Conservation (phyloP, 352 stramenopile genomes). For the Thalassiosira delicatula region DNA sequence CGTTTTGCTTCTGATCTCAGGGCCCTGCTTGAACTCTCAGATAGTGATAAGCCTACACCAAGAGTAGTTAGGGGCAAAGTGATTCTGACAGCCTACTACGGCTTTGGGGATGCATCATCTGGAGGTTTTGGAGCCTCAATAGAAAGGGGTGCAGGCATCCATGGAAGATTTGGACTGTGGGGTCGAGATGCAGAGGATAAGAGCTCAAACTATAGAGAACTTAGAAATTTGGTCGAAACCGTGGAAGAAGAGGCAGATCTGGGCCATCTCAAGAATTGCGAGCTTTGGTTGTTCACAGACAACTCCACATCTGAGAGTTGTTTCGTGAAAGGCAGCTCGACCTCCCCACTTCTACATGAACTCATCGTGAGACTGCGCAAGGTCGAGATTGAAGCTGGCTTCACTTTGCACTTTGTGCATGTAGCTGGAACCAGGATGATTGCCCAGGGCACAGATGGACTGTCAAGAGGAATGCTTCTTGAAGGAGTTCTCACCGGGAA, state of each 20-base stretch:
- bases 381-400: conserved; percentile 38
- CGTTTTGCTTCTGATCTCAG: conserved; percentile 43
- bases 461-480: conserved; percentile 42
- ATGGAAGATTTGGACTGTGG: conserved; percentile 29
- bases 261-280: conserved; percentile 28
- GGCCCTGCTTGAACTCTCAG: conserved; percentile 26
- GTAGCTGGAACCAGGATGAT: conserved; percentile 67
- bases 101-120: conserved; percentile 56
- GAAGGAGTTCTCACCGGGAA: not conserved
- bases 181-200: conserved; percentile 22
- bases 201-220: conserved; percentile 59
- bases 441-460: conserved; percentile 58
- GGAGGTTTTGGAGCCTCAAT: conserved; percentile 39
- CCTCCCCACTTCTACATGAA: conserved; percentile 33
- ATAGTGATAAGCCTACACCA: conserved; percentile 2
- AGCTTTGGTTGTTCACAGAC: conserved; percentile 75
- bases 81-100: conserved; percentile 25
- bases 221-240: conserved; percentile 59
- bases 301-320: conserved; percentile 57
- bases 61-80: conserved; percentile 7
- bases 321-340: conserved; percentile 56
- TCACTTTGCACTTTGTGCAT: conserved; percentile 50
- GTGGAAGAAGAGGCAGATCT: conserved; percentile 23
- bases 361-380: conserved; percentile 46
- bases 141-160: not conserved